Base-by-base conservation (phyloP, 1,284 basidiomycete species). In the Boletellus deceptivus region DNA sequence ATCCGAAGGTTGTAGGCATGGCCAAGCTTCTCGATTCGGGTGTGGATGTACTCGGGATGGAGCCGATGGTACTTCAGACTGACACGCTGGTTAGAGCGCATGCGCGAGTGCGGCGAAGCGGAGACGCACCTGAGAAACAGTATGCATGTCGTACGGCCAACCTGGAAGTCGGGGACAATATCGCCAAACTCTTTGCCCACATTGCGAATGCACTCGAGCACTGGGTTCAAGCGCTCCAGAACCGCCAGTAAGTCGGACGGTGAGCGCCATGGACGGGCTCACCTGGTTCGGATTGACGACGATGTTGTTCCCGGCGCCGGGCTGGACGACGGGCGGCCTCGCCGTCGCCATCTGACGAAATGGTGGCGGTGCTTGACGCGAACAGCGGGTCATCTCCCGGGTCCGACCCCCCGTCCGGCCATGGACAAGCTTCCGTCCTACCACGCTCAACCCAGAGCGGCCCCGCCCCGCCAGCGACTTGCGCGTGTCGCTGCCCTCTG, bases 11-110 rank as follows among this genome's bases (percentile, higher is more conserved):
- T 89, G 67, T 93, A 99, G 13, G 84, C 81, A 37, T 80, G 80
- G 3, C 85, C 86, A 16, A 99, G 82, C 59, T 87, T 89, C 61
- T 92, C 86, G 53, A 99, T 94, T 4, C 97, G 85, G 40, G 81
- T 80, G 65, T 94, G 90, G 53, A 99, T 88, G 67, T 99, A 99
- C 70, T 99, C 97, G 5, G 97, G 97, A 69, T 99, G 97, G 16
- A 99, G 78, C 24, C 95, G 89, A 63, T 99, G 95, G 61, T 99
- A 99, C 59, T 88, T 89, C 53, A 99, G 70, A 65, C 95, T 98
- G 29, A 20, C 9, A 4, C 9, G 3, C n/a, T n/a, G 1, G 7
- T 63, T 16, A 53, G 48, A 46, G 41, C 27, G 31, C 4, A 24
- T 34, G 17, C 24, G 13, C 7, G 8, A 14, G 20, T 9, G 27